A percentile compares a stretch with the other conserved stretches of the same genome.
phyloP scores from a whole-genome alignment of 2,329 filamentous ascomycete genomes.

The Trichoderma brevicompactum region DNA sequence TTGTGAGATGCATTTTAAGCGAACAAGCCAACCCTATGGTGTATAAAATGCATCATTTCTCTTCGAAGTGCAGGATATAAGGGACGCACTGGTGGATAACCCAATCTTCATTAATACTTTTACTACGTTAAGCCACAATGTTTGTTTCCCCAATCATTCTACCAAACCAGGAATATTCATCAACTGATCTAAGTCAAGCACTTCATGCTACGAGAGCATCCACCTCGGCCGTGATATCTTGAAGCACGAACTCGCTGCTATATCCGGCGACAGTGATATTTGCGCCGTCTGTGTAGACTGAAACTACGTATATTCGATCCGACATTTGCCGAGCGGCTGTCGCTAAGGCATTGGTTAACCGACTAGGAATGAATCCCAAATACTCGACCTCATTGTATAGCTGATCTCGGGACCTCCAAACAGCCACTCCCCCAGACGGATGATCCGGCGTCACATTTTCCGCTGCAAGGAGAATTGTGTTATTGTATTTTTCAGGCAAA shows the following conservation, averaged over 20 bases:
- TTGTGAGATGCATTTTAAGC: too few relatives aligned
- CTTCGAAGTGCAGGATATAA: too few relatives aligned
- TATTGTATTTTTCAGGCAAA: neutral
- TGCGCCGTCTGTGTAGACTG: neutral
- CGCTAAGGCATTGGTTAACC: neutral
- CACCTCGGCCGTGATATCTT: neutral
- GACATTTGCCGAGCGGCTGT: neutral
- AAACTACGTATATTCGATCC: neutral
- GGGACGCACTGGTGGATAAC: too few relatives aligned
- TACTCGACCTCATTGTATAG: neutral
- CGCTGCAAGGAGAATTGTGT: neutral
- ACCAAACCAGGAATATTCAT: too few relatives aligned
- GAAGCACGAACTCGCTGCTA: neutral
- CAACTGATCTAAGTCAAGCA: too few relatives aligned
- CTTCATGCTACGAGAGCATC: too few relatives aligned
- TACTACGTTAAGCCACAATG: too few relatives aligned
- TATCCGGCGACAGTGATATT: neutral
- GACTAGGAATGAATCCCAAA: neutral
- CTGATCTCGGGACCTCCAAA: neutral
- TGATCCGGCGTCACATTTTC: neutral
- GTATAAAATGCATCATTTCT: too few relatives aligned
- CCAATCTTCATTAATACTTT: too few relatives aligned
- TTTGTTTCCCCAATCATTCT: too few relatives aligned
- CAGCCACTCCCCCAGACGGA: neutral
- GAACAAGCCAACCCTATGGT: too few relatives aligned